Conservation (phyloP, 2,329 filamentous ascomycete genomes). For the Claviceps lovelessii region DNA sequence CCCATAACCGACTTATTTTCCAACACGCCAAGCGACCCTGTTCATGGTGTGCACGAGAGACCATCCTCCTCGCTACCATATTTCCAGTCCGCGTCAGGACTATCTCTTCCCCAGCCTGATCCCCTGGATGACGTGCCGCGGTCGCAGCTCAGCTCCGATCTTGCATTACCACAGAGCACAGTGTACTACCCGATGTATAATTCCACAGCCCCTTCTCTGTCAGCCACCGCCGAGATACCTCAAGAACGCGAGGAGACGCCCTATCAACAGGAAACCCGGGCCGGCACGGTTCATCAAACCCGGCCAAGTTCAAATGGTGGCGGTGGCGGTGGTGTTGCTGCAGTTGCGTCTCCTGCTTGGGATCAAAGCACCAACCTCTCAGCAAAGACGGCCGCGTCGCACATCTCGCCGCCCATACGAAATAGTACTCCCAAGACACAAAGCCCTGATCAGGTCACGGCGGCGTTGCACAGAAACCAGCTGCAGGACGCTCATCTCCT, state of each 20-base stretch:
- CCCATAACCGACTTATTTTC: constrained; percentile 12
- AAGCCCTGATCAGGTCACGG: constrained; percentile 1
- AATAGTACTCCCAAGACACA: background rate
- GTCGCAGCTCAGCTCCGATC: background rate
- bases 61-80: constrained; percentile 11
- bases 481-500: constrained; percentile 5
- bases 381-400: background rate
- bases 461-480: constrained; percentile 1
- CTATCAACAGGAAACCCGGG: background rate
- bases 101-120: constrained; percentile 14
- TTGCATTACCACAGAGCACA: constrained; percentile 10
- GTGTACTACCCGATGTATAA: constrained; percentile 9
- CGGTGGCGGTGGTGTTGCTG: background rate
- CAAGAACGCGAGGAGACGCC: background rate
- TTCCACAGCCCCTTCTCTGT: background rate
- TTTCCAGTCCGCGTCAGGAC: constrained; percentile 15
- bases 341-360: background rate
- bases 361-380: background rate
- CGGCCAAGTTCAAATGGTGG: background rate
- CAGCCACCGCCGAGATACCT: background rate
- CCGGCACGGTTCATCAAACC: background rate
- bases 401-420: background rate
- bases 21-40: constrained; percentile 7
- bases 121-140: constrained; percentile 2
- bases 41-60: constrained; percentile 9